Evolutionary conservation across 257 asterid species (phyloP).

Genomic region (Petunia secreta): DNA sequence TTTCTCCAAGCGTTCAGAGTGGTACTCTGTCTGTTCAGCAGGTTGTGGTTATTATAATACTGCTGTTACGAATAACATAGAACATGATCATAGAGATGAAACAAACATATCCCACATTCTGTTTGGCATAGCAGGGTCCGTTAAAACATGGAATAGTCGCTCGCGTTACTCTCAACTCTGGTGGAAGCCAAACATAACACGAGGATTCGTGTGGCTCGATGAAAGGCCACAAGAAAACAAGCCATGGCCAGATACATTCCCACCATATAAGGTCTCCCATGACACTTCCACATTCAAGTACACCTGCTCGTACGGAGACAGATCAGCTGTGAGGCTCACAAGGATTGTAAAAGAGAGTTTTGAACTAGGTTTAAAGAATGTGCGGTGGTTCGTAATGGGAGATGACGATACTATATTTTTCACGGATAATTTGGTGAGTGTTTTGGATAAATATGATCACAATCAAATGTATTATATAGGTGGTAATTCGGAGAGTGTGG

Average conservation of each 20-base stretch:
- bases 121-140: conserved; percentile 29
- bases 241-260: conserved; percentile 21
- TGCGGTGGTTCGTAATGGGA: conserved; percentile 33
- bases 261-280: conserved; percentile 21
- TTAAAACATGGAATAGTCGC: conserved; percentile 20
- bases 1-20: not conserved
- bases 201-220: conserved; percentile 5
- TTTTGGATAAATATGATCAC: conserved; percentile 24
- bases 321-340: conserved; percentile 27
- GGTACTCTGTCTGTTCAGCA: not conserved
- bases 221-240: not conserved
- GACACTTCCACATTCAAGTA: conserved; percentile 19
- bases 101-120: not conserved
- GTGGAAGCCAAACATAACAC: too few species aligned
- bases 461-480: conserved; percentile 27
- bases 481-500: conserved; percentile 29
- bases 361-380: not conserved
- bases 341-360: conserved; percentile 24
- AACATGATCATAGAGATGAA: not conserved
- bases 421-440: conserved; percentile 25
- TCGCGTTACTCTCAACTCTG: not conserved
- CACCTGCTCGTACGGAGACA: conserved; percentile 25
- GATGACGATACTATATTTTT: conserved; percentile 28
- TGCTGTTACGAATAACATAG: not conserved
- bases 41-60: not conserved